Conservation (phyloP, 176 grass and related monocot species). For the Aegilops umbellulata region DNA sequence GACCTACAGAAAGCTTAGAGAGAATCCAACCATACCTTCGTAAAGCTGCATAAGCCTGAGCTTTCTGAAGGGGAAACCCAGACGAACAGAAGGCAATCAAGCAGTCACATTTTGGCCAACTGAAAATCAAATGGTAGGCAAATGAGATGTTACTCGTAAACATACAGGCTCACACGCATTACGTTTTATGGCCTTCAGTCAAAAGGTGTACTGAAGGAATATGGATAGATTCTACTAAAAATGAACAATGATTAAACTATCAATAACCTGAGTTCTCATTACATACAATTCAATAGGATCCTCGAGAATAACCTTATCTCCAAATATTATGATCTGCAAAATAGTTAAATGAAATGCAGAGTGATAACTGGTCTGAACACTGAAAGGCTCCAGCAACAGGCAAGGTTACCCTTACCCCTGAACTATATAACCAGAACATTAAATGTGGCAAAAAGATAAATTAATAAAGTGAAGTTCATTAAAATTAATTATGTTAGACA, state of each 20-base stretch:
- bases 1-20: not conserved
- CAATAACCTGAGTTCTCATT: constrained; percentile 66
- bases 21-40: constrained; percentile 49
- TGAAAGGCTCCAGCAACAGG: constrained; percentile 24
- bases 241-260: constrained; percentile 38
- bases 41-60: constrained; percentile 77
- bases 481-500: not conserved
- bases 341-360: constrained; percentile 21
- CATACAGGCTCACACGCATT: not conserved
- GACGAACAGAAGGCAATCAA: constrained; percentile 97
- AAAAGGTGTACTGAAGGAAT: constrained; percentile 13
- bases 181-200: not conserved
- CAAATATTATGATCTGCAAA: constrained; percentile 93
- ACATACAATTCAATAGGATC: constrained; percentile 93
- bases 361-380: constrained; percentile 19
- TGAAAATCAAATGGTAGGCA: constrained; percentile 45
- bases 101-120: constrained; percentile 97
- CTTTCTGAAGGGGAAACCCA: constrained; percentile 90
- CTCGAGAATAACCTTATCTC: constrained; percentile 88
- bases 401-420: not conserved
- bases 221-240: constrained; percentile 33
- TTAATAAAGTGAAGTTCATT: constrained; percentile 13
- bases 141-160: constrained; percentile 22
- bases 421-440: constrained; percentile 5
- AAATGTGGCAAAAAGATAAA: not conserved